Conservation (phyloP, 1,284 basidiomycete species). For the Thelephora terrestris region DNA sequence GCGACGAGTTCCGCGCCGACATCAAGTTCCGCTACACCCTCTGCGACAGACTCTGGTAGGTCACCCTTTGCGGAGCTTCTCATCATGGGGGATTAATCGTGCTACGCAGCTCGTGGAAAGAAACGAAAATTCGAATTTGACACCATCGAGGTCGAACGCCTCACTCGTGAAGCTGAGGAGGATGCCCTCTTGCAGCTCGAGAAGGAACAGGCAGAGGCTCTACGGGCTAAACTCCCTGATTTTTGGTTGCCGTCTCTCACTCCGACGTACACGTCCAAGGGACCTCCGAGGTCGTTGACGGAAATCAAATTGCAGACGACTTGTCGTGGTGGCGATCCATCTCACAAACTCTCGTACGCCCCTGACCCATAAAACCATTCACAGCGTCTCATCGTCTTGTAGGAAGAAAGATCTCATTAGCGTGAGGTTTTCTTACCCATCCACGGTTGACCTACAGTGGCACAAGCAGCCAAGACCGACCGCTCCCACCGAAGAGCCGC, state of each 20-base stretch:
- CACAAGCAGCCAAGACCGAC: not conserved
- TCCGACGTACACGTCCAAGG: constrained; percentile 60
- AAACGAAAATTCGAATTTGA: constrained; percentile 79
- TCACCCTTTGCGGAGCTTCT: constrained; percentile 9
- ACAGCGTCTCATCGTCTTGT: not conserved
- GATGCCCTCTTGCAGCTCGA: constrained; percentile 75
- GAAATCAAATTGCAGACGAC: constrained; percentile 81
- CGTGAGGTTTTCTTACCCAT: not conserved
- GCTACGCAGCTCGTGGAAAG: constrained; percentile 36
- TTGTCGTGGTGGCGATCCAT: constrained; percentile 68
- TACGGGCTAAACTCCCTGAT: constrained; percentile 83
- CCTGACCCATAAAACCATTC: not conserved
- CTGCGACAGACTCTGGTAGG: constrained; percentile 9
- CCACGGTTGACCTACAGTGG: not conserved
- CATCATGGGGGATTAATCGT: not conserved
- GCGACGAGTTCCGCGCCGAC: constrained; percentile 24
- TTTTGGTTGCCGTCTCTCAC: constrained; percentile 91
- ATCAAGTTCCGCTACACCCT: constrained; percentile 17
- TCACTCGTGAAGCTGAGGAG: constrained; percentile 75
- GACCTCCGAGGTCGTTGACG: constrained; percentile 54
- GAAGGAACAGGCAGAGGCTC: constrained; percentile 72
- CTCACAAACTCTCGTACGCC: constrained; percentile 66
- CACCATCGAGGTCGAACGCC: constrained; percentile 52
- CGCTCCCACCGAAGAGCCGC: not conserved
- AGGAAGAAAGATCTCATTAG: constrained; percentile 1